Conservation (phyloP, 163 green algal species). For the Trebouxia gelatinosa region DNA sequence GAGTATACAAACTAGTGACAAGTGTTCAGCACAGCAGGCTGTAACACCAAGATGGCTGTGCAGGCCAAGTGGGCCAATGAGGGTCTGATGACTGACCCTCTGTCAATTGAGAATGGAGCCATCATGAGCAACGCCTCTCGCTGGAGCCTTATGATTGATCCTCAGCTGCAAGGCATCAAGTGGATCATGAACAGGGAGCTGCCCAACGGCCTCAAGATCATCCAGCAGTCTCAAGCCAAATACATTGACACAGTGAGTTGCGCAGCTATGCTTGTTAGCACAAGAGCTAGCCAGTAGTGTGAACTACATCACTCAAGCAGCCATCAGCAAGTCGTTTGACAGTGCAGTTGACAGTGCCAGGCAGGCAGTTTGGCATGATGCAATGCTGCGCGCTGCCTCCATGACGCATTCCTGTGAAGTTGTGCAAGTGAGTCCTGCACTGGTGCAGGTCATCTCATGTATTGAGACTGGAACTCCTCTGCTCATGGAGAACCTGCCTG, state of each 20-base stretch:
- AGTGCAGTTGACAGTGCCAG: no score
- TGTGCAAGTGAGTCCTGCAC: no score
- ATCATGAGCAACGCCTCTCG: slow-evolving; percentile 78
- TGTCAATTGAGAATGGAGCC: slow-evolving; percentile 89
- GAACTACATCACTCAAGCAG: no score
- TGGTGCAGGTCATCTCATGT: slow-evolving; percentile 53
- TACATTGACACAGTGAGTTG: slow-evolving; percentile 81
- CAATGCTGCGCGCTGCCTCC: background rate
- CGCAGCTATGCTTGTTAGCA: slow-evolving; percentile 5
- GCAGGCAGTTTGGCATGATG: background rate
- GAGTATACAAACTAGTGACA: no score
- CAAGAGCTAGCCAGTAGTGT: no score
- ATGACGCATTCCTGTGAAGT: no score
- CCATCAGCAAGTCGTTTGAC: no score
- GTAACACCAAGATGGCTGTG: background rate
- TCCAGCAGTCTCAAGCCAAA: slow-evolving; percentile 83
- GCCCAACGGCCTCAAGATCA: slow-evolving; percentile 71
- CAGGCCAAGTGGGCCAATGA: slow-evolving; percentile 85
- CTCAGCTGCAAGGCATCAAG: slow-evolving; percentile 90
- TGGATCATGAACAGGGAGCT: slow-evolving; percentile 85
- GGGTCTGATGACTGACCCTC: slow-evolving; percentile 80
- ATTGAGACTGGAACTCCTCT: slow-evolving; percentile 81
- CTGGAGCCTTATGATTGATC: slow-evolving; percentile 93
- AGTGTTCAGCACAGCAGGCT: background rate
- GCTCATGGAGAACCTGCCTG: slow-evolving; percentile 87